A percentile compares a stretch with the other conserved stretches of the same genome.
Evolutionary conservation across 768 basidiomycete species (phyloP).

Genomic region (Mycena metata): DNA sequence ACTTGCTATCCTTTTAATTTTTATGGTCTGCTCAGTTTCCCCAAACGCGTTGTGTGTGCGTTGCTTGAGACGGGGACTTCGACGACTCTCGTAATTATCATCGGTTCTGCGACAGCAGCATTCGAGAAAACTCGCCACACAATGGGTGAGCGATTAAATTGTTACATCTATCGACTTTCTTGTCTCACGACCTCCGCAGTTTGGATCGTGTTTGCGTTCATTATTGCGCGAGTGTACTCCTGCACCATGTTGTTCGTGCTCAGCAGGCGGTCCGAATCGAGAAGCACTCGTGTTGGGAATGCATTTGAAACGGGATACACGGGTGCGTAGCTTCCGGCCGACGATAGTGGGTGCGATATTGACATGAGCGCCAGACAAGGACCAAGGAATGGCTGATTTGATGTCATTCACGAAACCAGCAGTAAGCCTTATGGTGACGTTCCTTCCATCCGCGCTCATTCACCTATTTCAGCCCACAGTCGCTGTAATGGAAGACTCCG

Average conservation of each 20-base stretch:
- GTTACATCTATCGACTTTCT: neutral
- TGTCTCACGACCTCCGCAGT: neutral
- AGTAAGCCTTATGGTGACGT: neutral
- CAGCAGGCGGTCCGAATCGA: constrained; percentile 11
- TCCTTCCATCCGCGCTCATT: too few relatives aligned
- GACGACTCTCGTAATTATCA: constrained; percentile 14
- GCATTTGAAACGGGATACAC: neutral
- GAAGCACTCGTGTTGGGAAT: neutral
- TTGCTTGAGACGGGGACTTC: constrained; percentile 23
- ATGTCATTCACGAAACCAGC: too few relatives aligned
- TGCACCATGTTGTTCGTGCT: constrained; percentile 30
- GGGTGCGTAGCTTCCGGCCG: neutral
- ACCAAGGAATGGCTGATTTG: too few relatives aligned
- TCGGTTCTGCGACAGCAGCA: neutral
- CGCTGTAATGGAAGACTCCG: constrained; percentile 25
- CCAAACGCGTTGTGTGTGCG: neutral
- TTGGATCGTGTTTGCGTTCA: constrained; percentile 28
- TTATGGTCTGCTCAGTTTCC: neutral
- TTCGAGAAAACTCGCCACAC: neutral
- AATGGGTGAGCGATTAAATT: constrained; percentile 4
- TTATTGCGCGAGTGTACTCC: constrained; percentile 27
- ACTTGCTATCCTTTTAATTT: too few relatives aligned
- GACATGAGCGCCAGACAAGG: neutral
- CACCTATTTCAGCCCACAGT: neutral
- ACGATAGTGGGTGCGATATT: too few relatives aligned